phyloP scores from a whole-genome alignment of 192 early-diverging fungal genomes.

The Entomortierella chlamydospora region DNA sequence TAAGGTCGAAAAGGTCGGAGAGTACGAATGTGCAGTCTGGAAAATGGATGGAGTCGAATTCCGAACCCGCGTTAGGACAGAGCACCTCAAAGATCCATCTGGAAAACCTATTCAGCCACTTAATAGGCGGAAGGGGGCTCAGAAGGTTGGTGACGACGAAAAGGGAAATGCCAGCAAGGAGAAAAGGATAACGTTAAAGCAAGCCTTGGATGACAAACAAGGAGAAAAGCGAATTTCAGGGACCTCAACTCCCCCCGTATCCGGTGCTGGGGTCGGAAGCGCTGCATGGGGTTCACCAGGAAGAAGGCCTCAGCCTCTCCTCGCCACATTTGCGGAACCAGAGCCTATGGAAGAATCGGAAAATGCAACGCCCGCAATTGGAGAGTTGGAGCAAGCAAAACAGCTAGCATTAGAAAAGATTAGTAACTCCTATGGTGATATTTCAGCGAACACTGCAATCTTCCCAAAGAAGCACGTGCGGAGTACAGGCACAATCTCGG shows the following conservation, averaged over 20 bases:
- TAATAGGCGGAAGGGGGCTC: not conserved
- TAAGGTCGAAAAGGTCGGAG: constrained; percentile 50
- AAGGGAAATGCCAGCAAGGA: not conserved
- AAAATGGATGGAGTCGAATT: constrained; percentile 55
- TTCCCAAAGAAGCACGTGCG: constrained; percentile 33
- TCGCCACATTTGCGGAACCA: constrained; percentile 27
- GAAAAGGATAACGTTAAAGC: not conserved
- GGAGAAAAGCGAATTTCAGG: not conserved
- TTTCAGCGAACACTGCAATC: not conserved
- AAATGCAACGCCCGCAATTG: not conserved
- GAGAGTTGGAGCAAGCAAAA: not conserved
- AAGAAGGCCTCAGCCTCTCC: constrained; percentile 21
- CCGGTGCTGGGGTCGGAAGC: too few species aligned
- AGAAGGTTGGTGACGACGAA: not conserved
- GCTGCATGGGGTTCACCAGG: too few species aligned
- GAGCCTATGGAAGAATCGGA: not conserved
- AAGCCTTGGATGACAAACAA: not conserved
- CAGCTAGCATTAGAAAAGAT: not conserved
- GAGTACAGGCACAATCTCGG: constrained; percentile 46
- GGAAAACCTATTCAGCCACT: constrained; percentile 25
- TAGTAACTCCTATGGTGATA: not conserved
- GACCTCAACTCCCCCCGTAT: not conserved
- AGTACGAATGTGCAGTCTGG: constrained; percentile 52
- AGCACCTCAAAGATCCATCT: constrained; percentile 40
- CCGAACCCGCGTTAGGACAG: constrained; percentile 43